Evolutionary conservation across 2,329 filamentous ascomycete genomes (phyloP), one percentile per base, ranked within the genome.

Genomic region (Salinomyces thailandicus): DNA sequence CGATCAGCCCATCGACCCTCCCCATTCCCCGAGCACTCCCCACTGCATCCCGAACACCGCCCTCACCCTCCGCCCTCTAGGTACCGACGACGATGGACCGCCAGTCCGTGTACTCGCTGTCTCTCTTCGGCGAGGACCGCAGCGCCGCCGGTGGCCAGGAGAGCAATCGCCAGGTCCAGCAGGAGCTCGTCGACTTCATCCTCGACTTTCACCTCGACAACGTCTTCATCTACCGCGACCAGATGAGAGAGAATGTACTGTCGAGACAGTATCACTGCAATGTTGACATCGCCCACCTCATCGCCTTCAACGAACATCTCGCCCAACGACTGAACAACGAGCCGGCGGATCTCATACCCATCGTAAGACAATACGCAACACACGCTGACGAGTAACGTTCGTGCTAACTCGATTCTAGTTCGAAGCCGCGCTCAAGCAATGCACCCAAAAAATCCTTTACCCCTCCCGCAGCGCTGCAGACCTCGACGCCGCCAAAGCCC

Each of bases 261-360:
- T 71, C 94, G 28, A 91, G 94, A 59, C 86, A 87, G 52, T 96
- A 86, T 66, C 95, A 81, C 62, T 95, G 91, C 67, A 89, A 98
- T 60, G 76, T 98, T 57, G 87, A 98, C 59, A 85, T 98, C 51
- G 85, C 83, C 44, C 89, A 98, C 59, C 68, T 98, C 41, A 96
- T 96, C 60, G 91, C 82, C 43, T 96, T 87, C 65, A 91, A 93
- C 55, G 89, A 96, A 62, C 86, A 95, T 60, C 72, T 98, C 42
- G 91, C 89, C 18, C 85, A 96, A 61, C 79, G 80, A 55, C 71
- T 98, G 44, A 83, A 81, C 14, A 91, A 83, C 33, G 85, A 95
- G 57, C 93, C 91, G 3, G 81, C 81, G 31, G 87, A 96, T 39
- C 82, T 94, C 38, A 91, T 98, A 41, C 89, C 91, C 42, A 67